Evolutionary conservation across 140 eudicot species (phyloP).

Genomic region (Stevia rebaudiana): DNA sequence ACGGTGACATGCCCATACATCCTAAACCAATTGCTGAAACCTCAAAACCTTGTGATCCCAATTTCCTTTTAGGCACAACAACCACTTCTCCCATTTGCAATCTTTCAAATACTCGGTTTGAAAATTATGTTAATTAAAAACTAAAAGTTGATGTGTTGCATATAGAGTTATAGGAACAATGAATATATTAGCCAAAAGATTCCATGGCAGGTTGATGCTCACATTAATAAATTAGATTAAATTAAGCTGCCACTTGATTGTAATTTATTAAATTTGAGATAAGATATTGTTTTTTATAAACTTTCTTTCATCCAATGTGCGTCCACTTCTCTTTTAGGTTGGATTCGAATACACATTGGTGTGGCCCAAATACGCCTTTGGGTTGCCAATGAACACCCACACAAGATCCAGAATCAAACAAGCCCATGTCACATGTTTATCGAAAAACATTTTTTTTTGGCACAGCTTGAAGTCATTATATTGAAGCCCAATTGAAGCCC

Average conservation of each 20-base stretch:
- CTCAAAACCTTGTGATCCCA: slow-evolving; percentile 58
- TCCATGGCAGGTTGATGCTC: not conserved
- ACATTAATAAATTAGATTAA: not conserved
- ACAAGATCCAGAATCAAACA: not conserved
- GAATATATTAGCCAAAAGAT: not conserved
- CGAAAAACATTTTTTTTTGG: too few species aligned
- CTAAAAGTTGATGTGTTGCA: too few species aligned
- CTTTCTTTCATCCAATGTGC: not conserved
- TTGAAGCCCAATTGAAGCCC: too few species aligned
- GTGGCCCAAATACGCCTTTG: not conserved
- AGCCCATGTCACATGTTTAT: not conserved
- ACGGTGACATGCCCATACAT: slow-evolving; percentile 49
- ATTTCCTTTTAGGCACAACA: slow-evolving; percentile 35
- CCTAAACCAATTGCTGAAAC: slow-evolving; percentile 53
- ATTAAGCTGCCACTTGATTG: not conserved
- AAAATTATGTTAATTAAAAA: too few species aligned
- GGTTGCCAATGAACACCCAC: too few species aligned
- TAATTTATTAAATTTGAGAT: not conserved
- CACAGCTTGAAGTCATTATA: too few species aligned
- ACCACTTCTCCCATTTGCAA: slow-evolving; percentile 9
- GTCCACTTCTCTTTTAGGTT: not conserved
- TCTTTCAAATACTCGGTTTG: not conserved
- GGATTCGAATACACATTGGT: not conserved
- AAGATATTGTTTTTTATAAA: not conserved
- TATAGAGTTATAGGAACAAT: not conserved